Evolutionary conservation across 495 filamentous ascomycete genomes (phyloP).

Genomic region (Jackrogersella multiformis): DNA sequence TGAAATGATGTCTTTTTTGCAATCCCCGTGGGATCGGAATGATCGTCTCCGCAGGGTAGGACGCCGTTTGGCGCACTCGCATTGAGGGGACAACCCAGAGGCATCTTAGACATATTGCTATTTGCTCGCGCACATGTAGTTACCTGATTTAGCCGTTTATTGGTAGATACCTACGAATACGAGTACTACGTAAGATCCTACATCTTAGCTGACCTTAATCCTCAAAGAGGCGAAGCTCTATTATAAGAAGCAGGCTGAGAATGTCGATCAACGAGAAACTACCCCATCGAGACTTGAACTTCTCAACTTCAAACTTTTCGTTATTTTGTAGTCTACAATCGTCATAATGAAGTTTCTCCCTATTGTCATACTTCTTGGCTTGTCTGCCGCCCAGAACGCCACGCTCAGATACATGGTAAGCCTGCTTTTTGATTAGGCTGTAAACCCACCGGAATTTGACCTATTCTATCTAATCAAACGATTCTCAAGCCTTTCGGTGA

Average conservation of each 20-base stretch:
- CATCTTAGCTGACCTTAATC: not conserved
- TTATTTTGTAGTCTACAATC: not conserved
- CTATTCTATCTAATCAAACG: not conserved
- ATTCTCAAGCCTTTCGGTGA: slow-evolving; percentile 54
- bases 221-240: not conserved
- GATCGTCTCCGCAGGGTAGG: slow-evolving; percentile 18
- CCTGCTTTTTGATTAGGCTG: not conserved
- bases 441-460: too few relatives aligned
- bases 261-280: not conserved
- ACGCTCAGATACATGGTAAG: slow-evolving; percentile 52
- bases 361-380: slow-evolving; percentile 35
- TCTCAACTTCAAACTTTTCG: not conserved
- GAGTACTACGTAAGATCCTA: not conserved
- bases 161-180: slow-evolving; percentile 1
- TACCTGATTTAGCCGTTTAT: slow-evolving; percentile 33
- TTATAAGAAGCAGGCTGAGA: slow-evolving; percentile 21
- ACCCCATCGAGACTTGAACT: not conserved
- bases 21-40: slow-evolving; percentile 22
- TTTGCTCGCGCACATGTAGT: not conserved
- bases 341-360: slow-evolving; percentile 40
- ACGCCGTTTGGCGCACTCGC: slow-evolving; percentile 6
- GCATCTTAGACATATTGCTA: slow-evolving; percentile 15
- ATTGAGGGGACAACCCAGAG: not conserved
- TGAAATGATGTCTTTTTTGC: slow-evolving; percentile 30
- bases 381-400: slow-evolving; percentile 41